Evolutionary conservation across 176 grass and related monocot genomes (phyloP), one percentile per base, ranked within the genome.

Genomic region (Juncus inflexus): DNA sequence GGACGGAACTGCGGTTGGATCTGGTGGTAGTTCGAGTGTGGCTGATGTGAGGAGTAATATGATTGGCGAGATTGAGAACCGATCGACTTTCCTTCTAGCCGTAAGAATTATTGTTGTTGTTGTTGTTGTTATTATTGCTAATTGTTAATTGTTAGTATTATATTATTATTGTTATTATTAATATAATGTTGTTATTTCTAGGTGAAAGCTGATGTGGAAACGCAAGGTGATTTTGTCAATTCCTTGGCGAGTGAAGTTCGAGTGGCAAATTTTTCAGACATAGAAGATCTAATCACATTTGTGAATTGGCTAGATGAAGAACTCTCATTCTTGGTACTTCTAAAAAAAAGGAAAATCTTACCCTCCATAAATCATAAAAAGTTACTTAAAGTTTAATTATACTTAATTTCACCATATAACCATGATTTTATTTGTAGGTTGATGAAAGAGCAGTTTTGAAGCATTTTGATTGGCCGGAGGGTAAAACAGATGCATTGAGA

Each of bases 281-380:
- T 91, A 39, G 77, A 91, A 11, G 94, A 92, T 42, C 78, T 92
- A 8, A 60, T 82, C 74, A 72, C 80, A 41, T 97, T 97, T 36
- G 88, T 89, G 54, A 91, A 89, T 62, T 97, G 94, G 94, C 83
- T 97, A 37, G 94, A 97, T 41, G 94, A 97, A 75, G 94, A 97
- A 59, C 55, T 89, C 36, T 97, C 94, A 58, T 97, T 97, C 85
- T 79, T 97, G 85, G 94, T 86, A 86, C 3, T n/a, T 4, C 58
- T 3, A 19, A 47, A 47, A 47, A 6, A 28, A 28, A 28, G 19
- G 19, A 28, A 28, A 47, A 47, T 47, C 9, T 47, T 58, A 58
- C 6, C 10, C n/a, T 15, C 13, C 5, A 71, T 45, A 43, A 28
- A 54, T 56, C 5, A 55, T 47, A 9, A 47, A 47, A 47, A 5